Evolutionary conservation across 192 early-diverging fungal genomes (phyloP).

Genomic region (Backusella tarrabulga): DNA sequence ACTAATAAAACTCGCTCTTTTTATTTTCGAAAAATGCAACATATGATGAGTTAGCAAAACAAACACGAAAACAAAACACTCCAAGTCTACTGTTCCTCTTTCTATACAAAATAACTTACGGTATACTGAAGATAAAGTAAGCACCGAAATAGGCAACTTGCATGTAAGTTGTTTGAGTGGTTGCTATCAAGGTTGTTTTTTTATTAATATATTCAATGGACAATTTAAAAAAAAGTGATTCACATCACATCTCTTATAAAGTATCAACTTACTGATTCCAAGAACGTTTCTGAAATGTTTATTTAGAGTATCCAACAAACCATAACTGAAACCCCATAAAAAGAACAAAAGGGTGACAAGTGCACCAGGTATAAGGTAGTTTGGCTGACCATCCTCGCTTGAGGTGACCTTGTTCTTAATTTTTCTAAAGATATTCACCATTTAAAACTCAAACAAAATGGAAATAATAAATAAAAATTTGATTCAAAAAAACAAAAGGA

Average conservation of each 20-base stretch:
- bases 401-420: background rate
- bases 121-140: constrained; percentile 31
- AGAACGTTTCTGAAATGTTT: constrained; percentile 37
- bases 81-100: background rate
- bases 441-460: background rate
- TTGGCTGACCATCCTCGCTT: background rate
- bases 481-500: background rate
- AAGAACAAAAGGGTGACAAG: constrained; percentile 35
- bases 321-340: constrained; percentile 40
- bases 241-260: background rate
- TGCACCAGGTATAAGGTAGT: constrained; percentile 28
- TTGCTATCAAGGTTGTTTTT: background rate
- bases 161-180: constrained; percentile 31
- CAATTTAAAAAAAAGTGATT: background rate
- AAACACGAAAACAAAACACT: no score
- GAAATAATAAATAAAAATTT: background rate
- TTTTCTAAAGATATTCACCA: background rate
- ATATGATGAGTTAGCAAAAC: background rate
- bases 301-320: constrained; percentile 36
- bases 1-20: constrained; percentile 26
- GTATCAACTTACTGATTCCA: constrained; percentile 21
- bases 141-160: constrained; percentile 42
- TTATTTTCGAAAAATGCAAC: background rate
- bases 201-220: background rate
- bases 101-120: constrained; percentile 21